Evolutionary conservation across 1,284 basidiomycete genomes (phyloP), one percentile per base, ranked within the genome.

Genomic region (Sphagnurus paluster): DNA sequence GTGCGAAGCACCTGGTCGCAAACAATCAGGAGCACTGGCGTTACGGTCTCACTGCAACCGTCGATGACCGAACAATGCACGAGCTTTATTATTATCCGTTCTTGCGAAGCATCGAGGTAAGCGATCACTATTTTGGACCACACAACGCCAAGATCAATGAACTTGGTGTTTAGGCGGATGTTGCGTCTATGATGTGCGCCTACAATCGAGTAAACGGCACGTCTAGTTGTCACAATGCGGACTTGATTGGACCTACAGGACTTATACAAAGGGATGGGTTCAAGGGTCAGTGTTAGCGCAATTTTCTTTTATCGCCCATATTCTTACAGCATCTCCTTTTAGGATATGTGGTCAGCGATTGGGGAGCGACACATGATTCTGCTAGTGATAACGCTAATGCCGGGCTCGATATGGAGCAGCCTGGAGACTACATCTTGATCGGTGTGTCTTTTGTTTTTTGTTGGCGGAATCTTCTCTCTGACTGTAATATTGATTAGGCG

Each of bases 131-230:
- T 16, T 28, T 5, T 28, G 16, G 2, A 30, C 3, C 13, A n/a
- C 9, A 19, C 26, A 20, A 11, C 11, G 20, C 20, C 19, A n/a
- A 13, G 23, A 0, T 33, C 24, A 10, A 13, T 34, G 6, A 24
- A 21, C 19, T 32, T 21, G 16, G 16, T 52, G 53, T 2, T 58
- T 41, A 81, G 70, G 85, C 86, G 3, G 79, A 77, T 25, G 84
- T 87, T 3, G 74, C 80, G 1, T 67, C 80, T 1, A 71, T 90
- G 41, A 90, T 90, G 87, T 89, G 85, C 56, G 79, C 81, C 9
- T 89, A 89, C 62, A 84, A 82, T 63, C 61, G 67, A 55, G 62
- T 75, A 39, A 72, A 74, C 44, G 64, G 61, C 3, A 74, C 67
- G 17, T 71, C 69, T 2, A 66, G 69, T 2, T 74, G 72, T 48